These are phyloP conservation scores for Cytospora piceicola DNA, from an alignment of 2,329 filamentous ascomycete species.

Conservation along the genomic window DNA sequence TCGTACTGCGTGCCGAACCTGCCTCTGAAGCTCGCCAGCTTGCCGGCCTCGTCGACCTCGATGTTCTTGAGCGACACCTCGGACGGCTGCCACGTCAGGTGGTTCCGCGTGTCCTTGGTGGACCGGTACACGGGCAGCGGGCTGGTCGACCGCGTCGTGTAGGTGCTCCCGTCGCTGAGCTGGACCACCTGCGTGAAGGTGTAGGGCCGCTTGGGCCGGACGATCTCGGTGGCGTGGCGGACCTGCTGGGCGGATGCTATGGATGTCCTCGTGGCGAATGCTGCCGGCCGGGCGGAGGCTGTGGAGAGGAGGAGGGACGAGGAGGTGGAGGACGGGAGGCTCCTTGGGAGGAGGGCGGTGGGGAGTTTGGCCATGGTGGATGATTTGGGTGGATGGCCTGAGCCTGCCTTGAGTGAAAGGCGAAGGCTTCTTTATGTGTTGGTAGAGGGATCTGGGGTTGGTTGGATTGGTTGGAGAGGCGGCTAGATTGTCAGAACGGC, in stretches of 20 bases:
- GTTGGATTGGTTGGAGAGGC: not conserved
- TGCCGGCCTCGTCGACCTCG: constrained; percentile 93
- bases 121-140: constrained; percentile 63
- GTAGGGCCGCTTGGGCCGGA: constrained; percentile 89
- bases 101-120: constrained; percentile 86
- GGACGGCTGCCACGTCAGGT: constrained; percentile 86
- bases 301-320: constrained; percentile 27
- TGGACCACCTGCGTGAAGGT: constrained; percentile 96
- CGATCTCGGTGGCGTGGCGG: constrained; percentile 82
- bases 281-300: constrained; percentile 12
- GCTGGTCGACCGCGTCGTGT: constrained; percentile 76
- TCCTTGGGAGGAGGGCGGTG: constrained; percentile 38
- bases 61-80: constrained; percentile 81
- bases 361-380: constrained; percentile 41
- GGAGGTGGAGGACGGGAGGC: constrained; percentile 34
- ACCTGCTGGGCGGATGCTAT: constrained; percentile 53
- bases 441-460: not conserved
- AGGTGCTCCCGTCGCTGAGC: constrained; percentile 88
- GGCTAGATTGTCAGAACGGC: not conserved
- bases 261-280: constrained; percentile 28
- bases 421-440: not conserved
- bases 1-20: constrained; percentile 88
- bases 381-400: constrained; percentile 9
- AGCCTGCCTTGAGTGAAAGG: not conserved
- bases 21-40: constrained; percentile 81